Evolutionary conservation across 176 grass and related monocot species (phyloP).

Genomic region (Miscanthus lutarioriparius): DNA sequence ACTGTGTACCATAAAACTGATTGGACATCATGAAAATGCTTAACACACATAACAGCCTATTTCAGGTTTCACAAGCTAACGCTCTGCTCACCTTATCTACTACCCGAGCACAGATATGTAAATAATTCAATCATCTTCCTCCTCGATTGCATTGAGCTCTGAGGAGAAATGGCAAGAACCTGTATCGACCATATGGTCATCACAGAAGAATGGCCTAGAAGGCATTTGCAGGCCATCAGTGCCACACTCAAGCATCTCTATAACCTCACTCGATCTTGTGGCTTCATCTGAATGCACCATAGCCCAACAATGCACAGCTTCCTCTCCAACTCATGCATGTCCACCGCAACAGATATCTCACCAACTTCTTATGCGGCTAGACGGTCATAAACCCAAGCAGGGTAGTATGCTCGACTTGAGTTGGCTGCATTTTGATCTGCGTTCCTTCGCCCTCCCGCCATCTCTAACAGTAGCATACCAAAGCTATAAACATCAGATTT

Average conservation of each 20-base stretch:
- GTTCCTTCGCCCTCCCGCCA: conserved; percentile 39
- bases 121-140: neutral
- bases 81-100: neutral
- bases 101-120: neutral
- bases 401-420: conserved; percentile 32
- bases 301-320: conserved; percentile 46
- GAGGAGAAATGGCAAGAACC: neutral
- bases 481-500: conserved; percentile 53
- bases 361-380: conserved; percentile 10
- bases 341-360: neutral
- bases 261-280: conserved; percentile 21
- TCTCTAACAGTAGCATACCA: conserved; percentile 54
- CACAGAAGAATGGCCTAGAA: neutral
- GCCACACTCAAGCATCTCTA: neutral
- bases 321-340: conserved; percentile 14
- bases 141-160: neutral
- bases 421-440: neutral
- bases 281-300: conserved; percentile 43
- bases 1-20: neutral
- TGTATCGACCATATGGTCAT: neutral
- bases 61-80: neutral
- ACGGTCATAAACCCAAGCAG: conserved; percentile 39
- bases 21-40: neutral
- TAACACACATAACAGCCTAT: neutral
- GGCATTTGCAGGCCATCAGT: neutral